These are phyloP conservation scores for Globisporangium cylindrosporum DNA, from an alignment of 352 stramenopile genomes.

Conservation along the genomic window DNA sequence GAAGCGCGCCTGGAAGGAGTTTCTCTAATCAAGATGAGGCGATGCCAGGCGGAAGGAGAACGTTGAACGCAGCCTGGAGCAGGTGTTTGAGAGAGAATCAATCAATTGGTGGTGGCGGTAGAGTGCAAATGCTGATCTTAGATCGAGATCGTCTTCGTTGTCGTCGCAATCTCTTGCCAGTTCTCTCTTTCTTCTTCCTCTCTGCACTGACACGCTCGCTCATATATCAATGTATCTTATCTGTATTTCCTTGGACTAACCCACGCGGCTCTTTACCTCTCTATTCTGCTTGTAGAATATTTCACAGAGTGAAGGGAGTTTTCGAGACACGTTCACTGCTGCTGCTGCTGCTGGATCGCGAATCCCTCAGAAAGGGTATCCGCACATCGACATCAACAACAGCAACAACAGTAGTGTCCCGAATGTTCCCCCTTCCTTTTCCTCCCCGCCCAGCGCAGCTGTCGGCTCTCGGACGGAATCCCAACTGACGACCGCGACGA, in stretches of 20 bases:
- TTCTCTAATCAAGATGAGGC: not conserved
- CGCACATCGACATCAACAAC: not conserved
- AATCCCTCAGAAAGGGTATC: constrained; percentile 7
- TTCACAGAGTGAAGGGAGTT: constrained; percentile 32
- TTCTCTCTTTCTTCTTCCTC: not conserved
- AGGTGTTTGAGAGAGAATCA: not conserved
- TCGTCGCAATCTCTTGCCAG: not conserved
- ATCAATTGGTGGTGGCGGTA: not conserved
- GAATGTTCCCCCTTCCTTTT: constrained; percentile 17
- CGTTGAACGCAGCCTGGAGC: not conserved
- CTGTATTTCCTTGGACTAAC: not conserved
- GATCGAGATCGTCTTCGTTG: not conserved
- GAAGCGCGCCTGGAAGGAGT: too few species aligned
- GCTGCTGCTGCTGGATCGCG: constrained; percentile 10
- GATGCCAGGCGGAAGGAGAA: not conserved
- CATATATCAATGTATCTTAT: not conserved
- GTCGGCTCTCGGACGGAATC: constrained; percentile 12
- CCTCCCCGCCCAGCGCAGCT: constrained; percentile 3
- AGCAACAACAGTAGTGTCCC: constrained; percentile 4
- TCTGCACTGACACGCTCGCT: not conserved
- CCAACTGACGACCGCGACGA: not conserved
- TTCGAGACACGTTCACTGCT: constrained; percentile 26
- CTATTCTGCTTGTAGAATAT: constrained; percentile 21
- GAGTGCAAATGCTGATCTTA: not conserved
- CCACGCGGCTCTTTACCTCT: not conserved